These are phyloP conservation scores for Xylaria venustula DNA, from an alignment of 495 filamentous ascomycete genomes.

Conservation along the genomic window DNA sequence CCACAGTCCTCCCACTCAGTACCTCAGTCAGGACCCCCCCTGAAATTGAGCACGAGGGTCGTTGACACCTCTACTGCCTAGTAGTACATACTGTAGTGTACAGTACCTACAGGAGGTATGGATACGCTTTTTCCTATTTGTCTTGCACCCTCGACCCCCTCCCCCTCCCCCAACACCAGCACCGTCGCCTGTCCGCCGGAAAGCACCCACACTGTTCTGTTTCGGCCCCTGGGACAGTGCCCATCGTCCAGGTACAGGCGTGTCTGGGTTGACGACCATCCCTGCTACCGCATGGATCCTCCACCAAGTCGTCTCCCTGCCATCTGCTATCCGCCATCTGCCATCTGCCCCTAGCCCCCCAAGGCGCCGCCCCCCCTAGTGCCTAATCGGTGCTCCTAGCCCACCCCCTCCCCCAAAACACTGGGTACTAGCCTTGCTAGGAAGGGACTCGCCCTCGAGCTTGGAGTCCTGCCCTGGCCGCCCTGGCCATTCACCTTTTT, in stretches of 20 bases:
- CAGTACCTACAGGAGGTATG: too few species aligned
- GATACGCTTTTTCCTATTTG: conserved; percentile 6
- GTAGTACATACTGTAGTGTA: too few species aligned
- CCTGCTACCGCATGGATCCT: conserved; percentile 10
- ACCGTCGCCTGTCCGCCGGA: neutral
- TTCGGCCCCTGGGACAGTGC: neutral
- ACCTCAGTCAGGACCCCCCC: neutral
- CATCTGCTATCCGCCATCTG: neutral
- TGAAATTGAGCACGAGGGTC: too few species aligned
- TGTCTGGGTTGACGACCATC: conserved; percentile 1
- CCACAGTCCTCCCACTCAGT: neutral
- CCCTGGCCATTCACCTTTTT: conserved; percentile 12
- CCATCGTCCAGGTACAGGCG: conserved; percentile 8
- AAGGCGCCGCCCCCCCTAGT: neutral
- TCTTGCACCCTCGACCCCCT: neutral
- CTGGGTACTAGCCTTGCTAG: conserved; percentile 7
- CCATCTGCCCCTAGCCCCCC: neutral
- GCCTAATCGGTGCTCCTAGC: conserved; percentile 11
- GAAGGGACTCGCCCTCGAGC: conserved; percentile 10
- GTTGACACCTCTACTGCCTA: neutral
- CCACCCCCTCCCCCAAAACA: conserved; percentile 7
- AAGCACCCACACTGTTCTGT: neutral
- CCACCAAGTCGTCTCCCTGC: neutral
- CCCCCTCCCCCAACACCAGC: neutral
- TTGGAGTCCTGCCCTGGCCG: conserved; percentile 3